phyloP scores from a whole-genome alignment of 306 rosid genomes.

The Cicer chorassanicum region DNA sequence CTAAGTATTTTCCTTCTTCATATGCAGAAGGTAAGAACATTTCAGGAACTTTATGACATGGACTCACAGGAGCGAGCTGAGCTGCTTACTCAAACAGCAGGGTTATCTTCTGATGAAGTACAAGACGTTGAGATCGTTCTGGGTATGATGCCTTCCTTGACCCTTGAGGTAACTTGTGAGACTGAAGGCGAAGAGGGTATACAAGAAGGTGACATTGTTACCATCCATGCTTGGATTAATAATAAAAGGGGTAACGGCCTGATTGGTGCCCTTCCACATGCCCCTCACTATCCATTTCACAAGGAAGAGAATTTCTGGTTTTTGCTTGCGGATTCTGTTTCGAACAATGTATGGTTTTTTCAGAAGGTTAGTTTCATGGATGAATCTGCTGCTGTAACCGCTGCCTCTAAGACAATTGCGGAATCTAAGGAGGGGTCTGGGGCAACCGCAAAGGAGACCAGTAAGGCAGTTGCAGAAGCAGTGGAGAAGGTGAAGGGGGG shows the following conservation, averaged over 20 bases:
- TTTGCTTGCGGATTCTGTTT: conserved; percentile 78
- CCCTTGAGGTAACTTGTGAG: conserved; percentile 73
- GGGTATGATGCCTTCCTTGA: conserved; percentile 85
- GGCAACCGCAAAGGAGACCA: conserved; percentile 75
- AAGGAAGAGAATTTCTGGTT: conserved; percentile 94
- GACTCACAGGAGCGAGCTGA: conserved; percentile 77
- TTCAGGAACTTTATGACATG: conserved; percentile 92
- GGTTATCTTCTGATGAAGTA: conserved; percentile 72
- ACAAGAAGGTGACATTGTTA: conserved; percentile 92
- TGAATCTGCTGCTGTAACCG: conserved; percentile 81
- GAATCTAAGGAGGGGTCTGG: conserved; percentile 93
- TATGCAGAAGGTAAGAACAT: conserved; percentile 86
- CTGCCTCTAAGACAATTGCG: conserved; percentile 88
- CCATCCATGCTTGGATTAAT: conserved; percentile 85
- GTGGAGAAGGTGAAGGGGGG: conserved; percentile 87
- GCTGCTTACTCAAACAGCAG: conserved; percentile 75
- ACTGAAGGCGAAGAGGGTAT: conserved; percentile 98
- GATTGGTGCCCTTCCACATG: conserved; percentile 90
- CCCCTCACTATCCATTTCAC: conserved; percentile 86
- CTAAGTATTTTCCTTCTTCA: conserved; percentile 37
- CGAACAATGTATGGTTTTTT: conserved; percentile 86
- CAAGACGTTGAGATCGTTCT: conserved; percentile 84
- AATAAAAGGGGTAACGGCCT: conserved; percentile 72
- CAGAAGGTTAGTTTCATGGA: conserved; percentile 97
- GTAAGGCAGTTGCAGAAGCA: conserved; percentile 74